Conservation (phyloP, 768 basidiomycete species). For the Leccinum barrowsii region DNA sequence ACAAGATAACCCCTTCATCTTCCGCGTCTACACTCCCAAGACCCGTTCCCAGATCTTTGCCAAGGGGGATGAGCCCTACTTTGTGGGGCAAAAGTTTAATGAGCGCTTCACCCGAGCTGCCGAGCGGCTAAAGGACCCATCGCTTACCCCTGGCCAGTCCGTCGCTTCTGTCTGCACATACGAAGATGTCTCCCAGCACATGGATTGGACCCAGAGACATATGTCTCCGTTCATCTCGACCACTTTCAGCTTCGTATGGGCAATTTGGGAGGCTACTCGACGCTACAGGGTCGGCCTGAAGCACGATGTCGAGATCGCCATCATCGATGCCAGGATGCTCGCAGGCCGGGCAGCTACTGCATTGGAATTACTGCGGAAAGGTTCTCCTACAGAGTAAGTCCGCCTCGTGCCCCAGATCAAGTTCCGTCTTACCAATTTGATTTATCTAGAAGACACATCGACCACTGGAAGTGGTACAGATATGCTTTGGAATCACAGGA, state of each 20-base stretch:
- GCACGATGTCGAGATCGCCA: slow-evolving; percentile 72
- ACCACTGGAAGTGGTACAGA: slow-evolving; percentile 76
- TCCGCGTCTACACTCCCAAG: slow-evolving; percentile 77
- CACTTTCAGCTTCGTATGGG: slow-evolving; percentile 80
- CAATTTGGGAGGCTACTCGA: slow-evolving; percentile 76
- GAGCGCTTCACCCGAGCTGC: slow-evolving; percentile 34
- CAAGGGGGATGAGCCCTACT: slow-evolving; percentile 52
- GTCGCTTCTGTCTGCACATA: slow-evolving; percentile 41
- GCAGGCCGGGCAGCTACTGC: slow-evolving; percentile 59
- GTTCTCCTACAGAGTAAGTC: slow-evolving; percentile 53
- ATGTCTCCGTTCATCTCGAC: slow-evolving; percentile 69
- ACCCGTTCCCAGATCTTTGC: slow-evolving; percentile 51
- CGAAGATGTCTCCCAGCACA: slow-evolving; percentile 60
- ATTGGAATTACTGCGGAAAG: slow-evolving; percentile 56
- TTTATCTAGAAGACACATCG: slow-evolving; percentile 46
- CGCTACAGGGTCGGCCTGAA: slow-evolving; percentile 72
- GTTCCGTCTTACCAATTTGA: not conserved
- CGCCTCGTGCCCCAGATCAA: not conserved
- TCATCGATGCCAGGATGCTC: slow-evolving; percentile 68
- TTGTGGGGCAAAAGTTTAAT: slow-evolving; percentile 65
- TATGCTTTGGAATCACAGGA: slow-evolving; percentile 74
- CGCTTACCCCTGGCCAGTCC: slow-evolving; percentile 31
- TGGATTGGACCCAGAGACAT: slow-evolving; percentile 76
- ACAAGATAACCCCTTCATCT: slow-evolving; percentile 67
- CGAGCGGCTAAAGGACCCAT: slow-evolving; percentile 36